Base-by-base conservation (phyloP, 768 basidiomycete species). In the Ramaria sp. region DNA sequence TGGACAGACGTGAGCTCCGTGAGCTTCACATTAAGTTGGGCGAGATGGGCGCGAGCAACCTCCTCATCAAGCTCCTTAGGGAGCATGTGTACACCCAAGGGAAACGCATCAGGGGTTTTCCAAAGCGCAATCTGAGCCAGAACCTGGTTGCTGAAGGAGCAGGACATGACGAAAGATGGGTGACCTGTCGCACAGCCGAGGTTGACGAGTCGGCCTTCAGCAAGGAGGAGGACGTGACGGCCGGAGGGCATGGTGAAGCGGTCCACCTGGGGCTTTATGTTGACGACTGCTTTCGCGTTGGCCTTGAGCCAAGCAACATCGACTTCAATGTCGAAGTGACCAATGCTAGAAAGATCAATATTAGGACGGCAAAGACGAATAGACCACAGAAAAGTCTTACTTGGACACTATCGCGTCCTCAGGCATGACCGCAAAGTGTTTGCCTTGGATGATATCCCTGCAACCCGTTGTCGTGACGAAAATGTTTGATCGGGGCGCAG, bases 141-240 rank as follows among this genome's bases (percentile, higher is more conserved):
- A 61, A 93, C 90, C 74, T 99, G 96, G 81, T 99, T 99, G 69
- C 91, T 75, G 79, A 99, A 99, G 43, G 96, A 99, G 79, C 94
- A 98, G 17, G 95, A 98, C 96, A 99, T 99, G 75, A 99, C 96
- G 73, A 94, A 97, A 45, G 95, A 98, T 37, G 96, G 95, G 74
- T 99, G 95, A 57, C 95, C 95, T 64, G 95, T 98, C 41, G 92
- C 95, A 72, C 95, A 98, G 54, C 95, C 95, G 68, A 99, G 78
- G 82, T 99, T 99, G 68, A 99, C 95, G 62, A 99, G 89, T 75
- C 96, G 95, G 59, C 96, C 96, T 68, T 98, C 93, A 38, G 96
- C 96, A 60, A 99, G 89, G 52, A 99, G 85, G 73, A 99, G 87
- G 74, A 99, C 75, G 78, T 98, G 96, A 59, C 92, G 89, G 57